Percentiles rank a stretch among this genome's conserved stretches.
Conservation (phyloP, 768 basidiomycete genomes). For the Pulveroboletus frians region DNA sequence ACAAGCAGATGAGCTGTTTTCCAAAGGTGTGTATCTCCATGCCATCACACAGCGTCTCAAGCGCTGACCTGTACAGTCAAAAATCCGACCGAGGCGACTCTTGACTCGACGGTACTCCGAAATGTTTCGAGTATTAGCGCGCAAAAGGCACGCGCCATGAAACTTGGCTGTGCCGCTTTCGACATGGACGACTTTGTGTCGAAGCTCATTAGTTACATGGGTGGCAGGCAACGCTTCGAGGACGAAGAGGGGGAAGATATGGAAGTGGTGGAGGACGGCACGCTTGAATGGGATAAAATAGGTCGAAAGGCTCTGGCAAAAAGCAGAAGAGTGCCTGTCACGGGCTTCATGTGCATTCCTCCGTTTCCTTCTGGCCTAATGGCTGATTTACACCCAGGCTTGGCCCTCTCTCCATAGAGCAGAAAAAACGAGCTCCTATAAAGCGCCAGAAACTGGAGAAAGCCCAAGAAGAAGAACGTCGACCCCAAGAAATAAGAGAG, state of each 20-base stretch:
- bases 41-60: slow-evolving; percentile 3
- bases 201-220: slow-evolving; percentile 71
- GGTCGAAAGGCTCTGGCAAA: slow-evolving; percentile 80
- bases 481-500: slow-evolving; percentile 77
- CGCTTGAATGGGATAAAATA: slow-evolving; percentile 79
- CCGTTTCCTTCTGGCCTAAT: not conserved
- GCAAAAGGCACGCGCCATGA: slow-evolving; percentile 87
- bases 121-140: slow-evolving; percentile 75
- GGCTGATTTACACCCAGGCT: slow-evolving; percentile 54
- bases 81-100: slow-evolving; percentile 81
- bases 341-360: slow-evolving; percentile 76
- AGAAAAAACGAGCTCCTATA: slow-evolving; percentile 60
- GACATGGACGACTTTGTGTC: slow-evolving; percentile 88
- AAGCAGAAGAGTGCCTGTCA: slow-evolving; percentile 70
- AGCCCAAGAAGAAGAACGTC: slow-evolving; percentile 58
- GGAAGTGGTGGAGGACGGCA: slow-evolving; percentile 45
- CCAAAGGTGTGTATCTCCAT: slow-evolving; percentile 43
- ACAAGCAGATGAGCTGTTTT: slow-evolving; percentile 56
- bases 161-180: slow-evolving; percentile 81
- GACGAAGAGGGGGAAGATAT: slow-evolving; percentile 46
- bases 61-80: slow-evolving; percentile 44
- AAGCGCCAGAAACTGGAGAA: slow-evolving; percentile 71
- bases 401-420: slow-evolving; percentile 83
- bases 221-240: slow-evolving; percentile 52
- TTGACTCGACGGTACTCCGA: slow-evolving; percentile 80